Conservation (phyloP, 148 eudicot species). For the Drosera capensis region DNA sequence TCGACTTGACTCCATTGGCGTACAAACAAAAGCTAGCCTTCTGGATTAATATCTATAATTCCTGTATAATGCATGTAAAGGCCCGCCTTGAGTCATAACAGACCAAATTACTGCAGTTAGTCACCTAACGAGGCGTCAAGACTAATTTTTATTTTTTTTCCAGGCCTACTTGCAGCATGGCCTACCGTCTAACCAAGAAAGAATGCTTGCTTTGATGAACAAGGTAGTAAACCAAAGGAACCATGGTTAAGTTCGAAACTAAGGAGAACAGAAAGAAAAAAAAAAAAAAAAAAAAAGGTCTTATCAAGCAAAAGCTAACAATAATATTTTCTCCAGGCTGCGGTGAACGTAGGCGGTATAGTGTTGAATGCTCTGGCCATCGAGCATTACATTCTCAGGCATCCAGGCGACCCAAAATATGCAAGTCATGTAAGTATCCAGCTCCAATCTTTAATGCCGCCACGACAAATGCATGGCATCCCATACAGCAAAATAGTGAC, state of each 20-base stretch:
- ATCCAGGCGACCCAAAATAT: conserved; percentile 43
- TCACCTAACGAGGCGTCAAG: conserved; percentile 8
- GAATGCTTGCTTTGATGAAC: conserved; percentile 48
- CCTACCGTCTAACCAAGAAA: conserved; percentile 67
- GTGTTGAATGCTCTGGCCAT: conserved; percentile 81
- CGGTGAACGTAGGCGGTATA: conserved; percentile 72
- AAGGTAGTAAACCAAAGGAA: conserved; percentile 32
- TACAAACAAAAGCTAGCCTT: conserved; percentile 90
- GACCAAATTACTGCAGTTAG: neutral
- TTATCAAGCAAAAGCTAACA: neutral
- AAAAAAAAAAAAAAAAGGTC: neutral
- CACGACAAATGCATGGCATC: neutral
- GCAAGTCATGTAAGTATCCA: conserved; percentile 26
- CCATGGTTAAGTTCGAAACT: conserved; percentile 2
- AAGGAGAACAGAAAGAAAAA: neutral
- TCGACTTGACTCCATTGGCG: conserved; percentile 45
- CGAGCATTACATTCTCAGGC: conserved; percentile 89
- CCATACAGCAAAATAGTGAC: neutral
- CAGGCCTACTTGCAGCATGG: conserved; percentile 89
- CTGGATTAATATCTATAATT: conserved; percentile 89
- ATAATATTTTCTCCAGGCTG: conserved; percentile 34
- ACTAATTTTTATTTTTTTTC: conserved; percentile 3
- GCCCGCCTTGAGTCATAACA: conserved; percentile 19
- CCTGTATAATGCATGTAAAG: conserved; percentile 94
- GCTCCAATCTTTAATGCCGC: neutral